Conservation (phyloP, 2,329 filamentous ascomycete genomes). For the Plenodomus lindquistii region DNA sequence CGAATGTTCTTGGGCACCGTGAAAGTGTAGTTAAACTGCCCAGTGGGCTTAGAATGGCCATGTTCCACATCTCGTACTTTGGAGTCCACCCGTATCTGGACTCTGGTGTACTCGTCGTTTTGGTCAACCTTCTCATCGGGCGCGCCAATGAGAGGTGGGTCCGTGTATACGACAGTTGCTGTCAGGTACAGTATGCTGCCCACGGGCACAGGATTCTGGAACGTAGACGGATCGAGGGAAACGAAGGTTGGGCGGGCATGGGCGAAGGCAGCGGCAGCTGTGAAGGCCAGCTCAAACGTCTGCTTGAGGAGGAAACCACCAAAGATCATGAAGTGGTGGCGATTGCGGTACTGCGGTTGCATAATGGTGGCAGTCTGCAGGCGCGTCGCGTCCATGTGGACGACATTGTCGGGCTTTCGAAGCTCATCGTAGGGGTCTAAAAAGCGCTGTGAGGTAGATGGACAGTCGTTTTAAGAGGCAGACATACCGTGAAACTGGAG, state of each 20-base stretch:
- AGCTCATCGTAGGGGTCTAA: slow-evolving; percentile 59
- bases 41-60: slow-evolving; percentile 67
- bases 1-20: slow-evolving; percentile 65
- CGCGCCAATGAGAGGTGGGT: slow-evolving; percentile 57
- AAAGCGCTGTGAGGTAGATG: neutral
- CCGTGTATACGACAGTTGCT: slow-evolving; percentile 72
- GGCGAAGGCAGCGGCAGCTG: slow-evolving; percentile 71
- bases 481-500: slow-evolving; percentile 62
- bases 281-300: slow-evolving; percentile 77
- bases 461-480: neutral
- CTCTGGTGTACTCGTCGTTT: slow-evolving; percentile 58
- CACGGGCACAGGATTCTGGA: slow-evolving; percentile 75
- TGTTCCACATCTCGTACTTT: slow-evolving; percentile 75
- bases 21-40: slow-evolving; percentile 78
- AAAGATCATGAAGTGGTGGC: slow-evolving; percentile 79
- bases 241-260: slow-evolving; percentile 72
- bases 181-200: slow-evolving; percentile 76
- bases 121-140: slow-evolving; percentile 38
- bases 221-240: slow-evolving; percentile 72
- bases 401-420: slow-evolving; percentile 60
- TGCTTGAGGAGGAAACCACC: slow-evolving; percentile 75
- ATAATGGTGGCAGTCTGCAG: slow-evolving; percentile 72
- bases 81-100: slow-evolving; percentile 72
- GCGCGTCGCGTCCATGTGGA: slow-evolving; percentile 65
- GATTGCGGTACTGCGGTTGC: slow-evolving; percentile 72